A percentile compares a stretch with the other conserved stretches of the same genome.
These are phyloP conservation scores for Mucor mucedo DNA, from an alignment of 371 early-diverging fungal species.

Conservation along the genomic window DNA sequence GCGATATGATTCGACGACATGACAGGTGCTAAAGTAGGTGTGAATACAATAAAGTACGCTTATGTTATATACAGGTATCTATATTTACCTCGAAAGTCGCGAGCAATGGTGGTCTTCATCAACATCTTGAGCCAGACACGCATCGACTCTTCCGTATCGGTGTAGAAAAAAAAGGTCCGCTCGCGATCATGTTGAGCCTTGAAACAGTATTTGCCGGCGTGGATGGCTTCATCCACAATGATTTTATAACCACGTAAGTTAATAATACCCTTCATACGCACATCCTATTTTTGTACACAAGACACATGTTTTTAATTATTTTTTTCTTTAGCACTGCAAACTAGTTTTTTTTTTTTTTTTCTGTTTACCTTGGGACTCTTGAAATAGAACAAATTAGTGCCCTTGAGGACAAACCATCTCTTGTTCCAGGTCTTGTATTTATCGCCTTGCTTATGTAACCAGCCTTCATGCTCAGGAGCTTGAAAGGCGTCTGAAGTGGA, in stretches of 20 bases:
- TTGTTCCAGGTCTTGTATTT: conserved; percentile 72
- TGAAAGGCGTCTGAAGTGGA: conserved; percentile 34
- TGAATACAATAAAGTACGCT: background rate
- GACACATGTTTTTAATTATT: background rate
- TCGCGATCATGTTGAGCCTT: conserved; percentile 70
- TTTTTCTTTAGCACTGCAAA: background rate
- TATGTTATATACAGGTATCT: background rate
- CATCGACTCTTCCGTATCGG: conserved; percentile 63
- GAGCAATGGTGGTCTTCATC: conserved; percentile 76
- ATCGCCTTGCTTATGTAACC: conserved; percentile 70
- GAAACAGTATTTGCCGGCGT: conserved; percentile 72
- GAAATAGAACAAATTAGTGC: conserved; percentile 64
- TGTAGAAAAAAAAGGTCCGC: conserved; percentile 68
- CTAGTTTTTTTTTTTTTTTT: background rate
- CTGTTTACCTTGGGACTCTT: conserved; percentile 58
- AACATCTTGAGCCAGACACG: conserved; percentile 68
- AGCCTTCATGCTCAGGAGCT: conserved; percentile 60
- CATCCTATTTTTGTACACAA: conserved; percentile 35
- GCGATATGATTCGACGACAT: conserved; percentile 71
- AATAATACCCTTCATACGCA: conserved; percentile 62
- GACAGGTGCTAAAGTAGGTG: conserved; percentile 56
- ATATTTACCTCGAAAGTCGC: conserved; percentile 53
- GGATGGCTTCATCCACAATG: conserved; percentile 64
- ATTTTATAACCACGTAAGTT: conserved; percentile 64
- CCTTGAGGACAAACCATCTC: conserved; percentile 74